Conservation (phyloP, 768 basidiomycete genomes). For the Cubamyces sp. region DNA sequence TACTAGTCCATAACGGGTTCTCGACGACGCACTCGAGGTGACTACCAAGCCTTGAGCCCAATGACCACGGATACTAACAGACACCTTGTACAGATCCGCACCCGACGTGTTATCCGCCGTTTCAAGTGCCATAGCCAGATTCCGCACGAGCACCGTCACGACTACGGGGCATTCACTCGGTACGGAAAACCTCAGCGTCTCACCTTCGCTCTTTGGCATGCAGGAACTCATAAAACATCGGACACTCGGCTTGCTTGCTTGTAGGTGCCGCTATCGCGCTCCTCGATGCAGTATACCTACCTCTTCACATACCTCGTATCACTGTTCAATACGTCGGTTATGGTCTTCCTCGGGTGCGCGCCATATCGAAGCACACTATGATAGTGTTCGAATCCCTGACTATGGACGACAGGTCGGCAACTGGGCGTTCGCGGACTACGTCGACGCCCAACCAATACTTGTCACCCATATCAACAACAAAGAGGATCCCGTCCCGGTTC, state of each 20-base stretch:
- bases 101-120: slow-evolving; percentile 49
- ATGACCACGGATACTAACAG: too few relatives aligned
- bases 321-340: slow-evolving; percentile 32
- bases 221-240: too few relatives aligned
- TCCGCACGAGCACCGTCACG: slow-evolving; percentile 43
- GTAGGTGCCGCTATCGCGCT: slow-evolving; percentile 56
- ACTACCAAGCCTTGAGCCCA: slow-evolving; percentile 5
- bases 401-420: slow-evolving; percentile 51
- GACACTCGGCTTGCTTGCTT: background rate
- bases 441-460: slow-evolving; percentile 45
- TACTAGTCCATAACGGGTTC: slow-evolving; percentile 54
- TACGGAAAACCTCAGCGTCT: slow-evolving; percentile 15
- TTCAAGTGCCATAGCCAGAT: slow-evolving; percentile 40
- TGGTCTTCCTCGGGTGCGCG: slow-evolving; percentile 38
- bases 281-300: slow-evolving; percentile 53
- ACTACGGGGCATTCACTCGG: slow-evolving; percentile 49
- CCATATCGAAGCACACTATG: too few relatives aligned
- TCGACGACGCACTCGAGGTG: slow-evolving; percentile 47
- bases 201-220: too few relatives aligned
- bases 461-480: slow-evolving; percentile 60
- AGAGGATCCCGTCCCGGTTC: slow-evolving; percentile 43
- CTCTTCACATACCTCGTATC: slow-evolving; percentile 48
- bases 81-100: slow-evolving; percentile 42
- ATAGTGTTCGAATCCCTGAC: background rate
- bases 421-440: slow-evolving; percentile 58